These are phyloP conservation scores for Amauroascus verrucosus DNA, from an alignment of 2,329 filamentous ascomycete species.

Conservation along the genomic window DNA sequence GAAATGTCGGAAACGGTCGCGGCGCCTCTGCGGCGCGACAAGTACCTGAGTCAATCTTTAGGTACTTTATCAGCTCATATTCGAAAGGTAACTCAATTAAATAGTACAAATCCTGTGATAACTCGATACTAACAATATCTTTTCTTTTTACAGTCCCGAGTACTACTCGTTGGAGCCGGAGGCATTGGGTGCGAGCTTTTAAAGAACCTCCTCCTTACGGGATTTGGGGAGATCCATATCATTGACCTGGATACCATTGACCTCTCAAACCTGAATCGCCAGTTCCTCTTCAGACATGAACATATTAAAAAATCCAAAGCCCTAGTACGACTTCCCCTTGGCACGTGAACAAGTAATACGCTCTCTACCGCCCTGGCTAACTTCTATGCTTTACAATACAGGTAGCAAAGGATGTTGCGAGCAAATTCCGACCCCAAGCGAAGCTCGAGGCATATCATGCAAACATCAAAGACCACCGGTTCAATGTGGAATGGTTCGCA, in stretches of 20 bases:
- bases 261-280: slow-evolving; percentile 90
- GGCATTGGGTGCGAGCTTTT: slow-evolving; percentile 96
- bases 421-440: slow-evolving; percentile 78
- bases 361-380: slow-evolving; percentile 16
- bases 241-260: slow-evolving; percentile 98
- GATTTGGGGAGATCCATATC: slow-evolving; percentile 86
- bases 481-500: slow-evolving; percentile 81
- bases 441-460: slow-evolving; percentile 82
- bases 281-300: slow-evolving; percentile 92
- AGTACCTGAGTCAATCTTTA: slow-evolving; percentile 36
- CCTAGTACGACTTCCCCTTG: slow-evolving; percentile 48
- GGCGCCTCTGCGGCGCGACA: slow-evolving; percentile 24
- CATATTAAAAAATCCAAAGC: slow-evolving; percentile 98
- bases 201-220: slow-evolving; percentile 86
- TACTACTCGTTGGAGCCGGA: slow-evolving; percentile 90
- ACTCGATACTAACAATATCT: background rate
- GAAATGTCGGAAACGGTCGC: background rate
- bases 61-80: slow-evolving; percentile 33
- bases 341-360: slow-evolving; percentile 1
- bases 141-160: slow-evolving; percentile 55
- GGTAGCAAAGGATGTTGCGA: slow-evolving; percentile 87
- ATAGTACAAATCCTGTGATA: background rate
- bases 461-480: slow-evolving; percentile 84
- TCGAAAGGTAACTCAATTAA: slow-evolving; percentile 28
- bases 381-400: slow-evolving; percentile 30